Base-by-base conservation (phyloP, 1,284 basidiomycete genomes). In the Caloboletus inedulis region DNA sequence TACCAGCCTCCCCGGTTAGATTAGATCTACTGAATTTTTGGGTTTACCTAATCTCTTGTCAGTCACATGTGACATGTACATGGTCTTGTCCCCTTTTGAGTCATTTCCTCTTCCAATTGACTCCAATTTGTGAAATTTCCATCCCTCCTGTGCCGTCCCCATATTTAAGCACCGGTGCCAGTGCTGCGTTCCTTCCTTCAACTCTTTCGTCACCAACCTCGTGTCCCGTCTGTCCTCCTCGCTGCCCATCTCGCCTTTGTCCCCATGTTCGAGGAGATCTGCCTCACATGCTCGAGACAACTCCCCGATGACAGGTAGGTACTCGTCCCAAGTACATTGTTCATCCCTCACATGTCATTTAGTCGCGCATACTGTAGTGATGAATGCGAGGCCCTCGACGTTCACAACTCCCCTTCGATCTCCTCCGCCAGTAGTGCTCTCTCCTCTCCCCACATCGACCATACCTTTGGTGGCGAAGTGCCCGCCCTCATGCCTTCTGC, bases 281-380 rank as follows among this genome's bases (percentile, higher is more conserved):
- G 85, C 65, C 76, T 89, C 53, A 73, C 78, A 50, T 89, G 85
- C 63, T 82, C 85, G 53, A 81, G 78, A 67, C 79, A 79, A 53
- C 74, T 85, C 59, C 64, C 64, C 58, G 78, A 78, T 65, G 80
- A 83, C 66, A 79, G 79, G 86, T 88, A 74, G 57, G 78, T 70
- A 55, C 60, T 47, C 56, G 25, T 47, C 47, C 51, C 63, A 57
- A 54, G 59, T 53, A 36, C 49, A 56, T 59, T 56, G 45, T 52
- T 54, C 57, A 13, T 52, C 42, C 55, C 61, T 62, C 64, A 54
- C 69, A 14, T 37, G 43, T 31, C 42, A 13, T 16, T 12, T n/a
- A 88, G 86, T 56, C 79, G 76, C 54, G 79, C 83, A 2, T 91
- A 90, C 70, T 91, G 88, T 73, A 85, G 81, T 66, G 81, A 84